Evolutionary conservation across 2,329 filamentous ascomycete genomes (phyloP), one percentile per base, ranked within the genome.

Genomic region (Xylariaceae sp.): DNA sequence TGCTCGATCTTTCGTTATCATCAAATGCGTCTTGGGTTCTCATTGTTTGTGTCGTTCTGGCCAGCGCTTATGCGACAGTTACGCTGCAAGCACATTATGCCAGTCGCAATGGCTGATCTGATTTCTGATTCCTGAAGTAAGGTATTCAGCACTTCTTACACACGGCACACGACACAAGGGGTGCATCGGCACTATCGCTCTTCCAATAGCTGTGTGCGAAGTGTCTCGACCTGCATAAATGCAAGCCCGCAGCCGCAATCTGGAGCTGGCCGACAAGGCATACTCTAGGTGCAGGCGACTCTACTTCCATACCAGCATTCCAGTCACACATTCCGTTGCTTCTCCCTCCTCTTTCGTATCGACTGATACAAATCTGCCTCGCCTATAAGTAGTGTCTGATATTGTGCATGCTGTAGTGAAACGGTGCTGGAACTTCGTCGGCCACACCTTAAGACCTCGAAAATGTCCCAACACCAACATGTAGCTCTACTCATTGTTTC

Each of bases 291-390:
- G 10, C 14, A 33, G 39, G 39, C 22, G 22, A 27, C 22, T 27
- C 22, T 15, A 39, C n/a, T 22, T 30, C 11, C 12, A 38, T 17
- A 38, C 4, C 4, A 18, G 38, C 32, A 12, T n/a, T 30, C 22
- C 19, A 31, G 39, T 17, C 17, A 6, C 32, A 10, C 41, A 40
- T n/a, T 17, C 35, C 15, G 35, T 11, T 14, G 38, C 17, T 18
- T 42, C 40, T 30, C 42, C n/a, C 22, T 45, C 42, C 40, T 43
- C 30, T 36, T 32, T 30, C 9, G 18, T n/a, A 42, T 33, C 19
- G 27, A n/a, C 19, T 12, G 33, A 35, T 11, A n/a, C n/a, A 46
- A 39, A 39, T 45, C 42, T 49, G 43, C 46, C 46, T 46, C 38
- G 35, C 49, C 39, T 40, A 40, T 38, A 38, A 5, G 35, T 38